These are phyloP conservation scores for Bretziella fagacearum DNA, from an alignment of 2,329 filamentous ascomycete genomes.

Conservation along the genomic window DNA sequence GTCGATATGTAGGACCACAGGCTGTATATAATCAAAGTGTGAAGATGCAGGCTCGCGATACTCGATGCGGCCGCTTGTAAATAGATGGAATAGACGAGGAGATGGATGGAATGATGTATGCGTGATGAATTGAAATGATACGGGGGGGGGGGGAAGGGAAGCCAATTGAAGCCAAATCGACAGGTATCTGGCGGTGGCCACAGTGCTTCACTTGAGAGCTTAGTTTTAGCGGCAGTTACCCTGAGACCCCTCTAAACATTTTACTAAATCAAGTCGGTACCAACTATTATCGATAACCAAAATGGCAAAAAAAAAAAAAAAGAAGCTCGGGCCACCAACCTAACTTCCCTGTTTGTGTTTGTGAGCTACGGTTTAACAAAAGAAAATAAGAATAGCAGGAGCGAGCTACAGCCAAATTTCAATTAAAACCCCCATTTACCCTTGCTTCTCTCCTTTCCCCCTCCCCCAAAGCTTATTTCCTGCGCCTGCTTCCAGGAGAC, in stretches of 20 bases:
- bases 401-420: background rate
- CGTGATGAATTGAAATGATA: background rate
- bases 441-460: background rate
- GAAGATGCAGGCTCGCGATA: conserved; percentile 2
- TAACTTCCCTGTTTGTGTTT: background rate
- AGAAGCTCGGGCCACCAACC: background rate
- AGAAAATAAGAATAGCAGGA: background rate
- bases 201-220: background rate
- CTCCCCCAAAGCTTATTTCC: conserved; percentile 3
- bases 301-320: no score
- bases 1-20: background rate
- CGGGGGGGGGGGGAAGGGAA: background rate
- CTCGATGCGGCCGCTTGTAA: background rate
- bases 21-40: background rate
- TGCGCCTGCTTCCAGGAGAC: background rate
- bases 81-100: background rate
- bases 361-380: background rate
- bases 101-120: conserved; percentile 2
- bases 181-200: background rate
- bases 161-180: background rate
- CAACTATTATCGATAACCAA: conserved; percentile 1
- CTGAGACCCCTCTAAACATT: background rate
- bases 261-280: background rate
- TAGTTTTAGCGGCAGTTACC: background rate
- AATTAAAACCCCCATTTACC: background rate